Conservation (phyloP, 148 eudicot genomes). For the Beta vulgaris region DNA sequence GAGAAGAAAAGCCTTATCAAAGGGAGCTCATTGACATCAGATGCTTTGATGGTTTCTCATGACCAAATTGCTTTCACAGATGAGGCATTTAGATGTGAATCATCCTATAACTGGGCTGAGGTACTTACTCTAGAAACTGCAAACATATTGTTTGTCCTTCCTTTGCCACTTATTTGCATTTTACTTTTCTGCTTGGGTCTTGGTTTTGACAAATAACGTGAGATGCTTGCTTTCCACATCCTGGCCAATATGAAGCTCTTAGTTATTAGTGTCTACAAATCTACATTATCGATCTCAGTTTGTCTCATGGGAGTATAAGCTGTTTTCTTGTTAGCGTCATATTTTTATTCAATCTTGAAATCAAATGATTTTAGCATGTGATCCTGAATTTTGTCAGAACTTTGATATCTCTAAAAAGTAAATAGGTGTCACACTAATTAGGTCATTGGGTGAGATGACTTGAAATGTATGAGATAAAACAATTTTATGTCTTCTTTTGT, state of each 20-base stretch:
- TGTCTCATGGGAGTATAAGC: not conserved
- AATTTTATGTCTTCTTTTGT: no score
- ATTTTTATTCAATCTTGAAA: not conserved
- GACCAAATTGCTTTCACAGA: conserved; percentile 5
- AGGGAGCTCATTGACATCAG: conserved; percentile 17
- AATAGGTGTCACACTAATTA: not conserved
- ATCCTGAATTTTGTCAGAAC: not conserved
- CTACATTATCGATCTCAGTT: not conserved
- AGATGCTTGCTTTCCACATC: not conserved
- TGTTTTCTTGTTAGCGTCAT: not conserved
- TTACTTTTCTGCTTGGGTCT: not conserved
- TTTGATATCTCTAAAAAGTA: not conserved
- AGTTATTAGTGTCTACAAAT: not conserved
- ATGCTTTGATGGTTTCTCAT: not conserved
- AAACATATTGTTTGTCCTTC: conserved; percentile 8
- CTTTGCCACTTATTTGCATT: not conserved
- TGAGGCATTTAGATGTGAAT: not conserved
- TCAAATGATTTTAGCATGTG: not conserved
- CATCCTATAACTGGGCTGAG: conserved; percentile 1
- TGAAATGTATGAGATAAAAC: no score
- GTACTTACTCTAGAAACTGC: conserved; percentile 15
- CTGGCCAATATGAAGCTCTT: not conserved
- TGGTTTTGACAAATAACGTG: not conserved
- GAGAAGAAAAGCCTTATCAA: conserved; percentile 40
- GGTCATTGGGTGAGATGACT: not conserved